Percentiles rank a stretch among this genome's conserved stretches.
These are phyloP conservation scores for Macrocybe sp. DNA, from an alignment of 1,284 basidiomycete species.

Conservation along the genomic window DNA sequence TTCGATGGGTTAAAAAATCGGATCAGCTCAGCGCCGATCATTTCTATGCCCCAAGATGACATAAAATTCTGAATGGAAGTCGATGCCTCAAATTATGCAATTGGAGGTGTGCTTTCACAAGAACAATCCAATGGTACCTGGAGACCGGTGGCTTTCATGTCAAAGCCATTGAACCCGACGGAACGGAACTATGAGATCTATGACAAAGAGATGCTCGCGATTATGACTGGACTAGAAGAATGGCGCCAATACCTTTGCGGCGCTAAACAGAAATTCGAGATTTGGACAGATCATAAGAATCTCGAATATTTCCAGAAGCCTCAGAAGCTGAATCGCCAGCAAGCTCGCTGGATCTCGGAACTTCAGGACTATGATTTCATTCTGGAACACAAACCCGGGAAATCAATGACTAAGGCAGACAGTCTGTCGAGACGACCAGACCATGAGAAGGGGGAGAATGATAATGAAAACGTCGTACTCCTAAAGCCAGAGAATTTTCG, in stretches of 20 bases:
- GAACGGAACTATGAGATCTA: conserved; percentile 42
- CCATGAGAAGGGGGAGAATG: conserved; percentile 20
- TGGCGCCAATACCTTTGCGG: conserved; percentile 36
- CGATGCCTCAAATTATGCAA: conserved; percentile 24
- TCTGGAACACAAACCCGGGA: conserved; percentile 33
- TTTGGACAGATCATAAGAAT: conserved; percentile 41
- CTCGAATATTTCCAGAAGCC: conserved; percentile 34
- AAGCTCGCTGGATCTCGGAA: conserved; percentile 34
- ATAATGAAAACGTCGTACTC: conserved; percentile 25
- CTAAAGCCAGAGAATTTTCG: conserved; percentile 17
- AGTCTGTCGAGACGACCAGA: conserved; percentile 33
- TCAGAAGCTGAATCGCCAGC: conserved; percentile 29
- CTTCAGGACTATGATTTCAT: conserved; percentile 30
- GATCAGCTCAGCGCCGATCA: not conserved
- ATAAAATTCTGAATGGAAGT: conserved; percentile 21
- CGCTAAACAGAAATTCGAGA: conserved; percentile 13
- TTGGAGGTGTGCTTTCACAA: conserved; percentile 24
- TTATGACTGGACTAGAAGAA: conserved; percentile 18
- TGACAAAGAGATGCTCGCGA: conserved; percentile 41
- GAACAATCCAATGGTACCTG: conserved; percentile 18
- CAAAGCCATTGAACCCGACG: conserved; percentile 20
- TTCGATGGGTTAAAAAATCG: not conserved
- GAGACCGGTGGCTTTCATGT: conserved; percentile 25
- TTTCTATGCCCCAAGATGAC: not conserved
- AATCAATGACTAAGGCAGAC: conserved; percentile 27